These are phyloP conservation scores for Russula griseocarnosa DNA, from an alignment of 768 basidiomycete genomes.

Conservation along the genomic window DNA sequence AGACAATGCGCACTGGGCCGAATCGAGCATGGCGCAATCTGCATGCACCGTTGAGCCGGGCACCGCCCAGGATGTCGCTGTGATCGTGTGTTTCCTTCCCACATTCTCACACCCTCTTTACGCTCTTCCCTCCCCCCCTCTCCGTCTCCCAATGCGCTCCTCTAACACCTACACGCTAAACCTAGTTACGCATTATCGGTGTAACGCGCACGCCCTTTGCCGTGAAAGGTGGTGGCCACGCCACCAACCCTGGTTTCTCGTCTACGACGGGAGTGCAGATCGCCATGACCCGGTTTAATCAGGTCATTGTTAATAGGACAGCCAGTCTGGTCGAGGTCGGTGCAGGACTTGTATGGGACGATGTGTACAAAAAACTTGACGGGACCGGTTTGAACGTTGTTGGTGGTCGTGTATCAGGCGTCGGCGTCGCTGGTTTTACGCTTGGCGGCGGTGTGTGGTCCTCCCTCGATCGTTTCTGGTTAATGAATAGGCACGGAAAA, in stretches of 20 bases:
- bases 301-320: slow-evolving; percentile 6
- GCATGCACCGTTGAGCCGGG: slow-evolving; percentile 30
- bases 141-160: too few species aligned
- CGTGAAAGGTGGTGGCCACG: slow-evolving; percentile 33
- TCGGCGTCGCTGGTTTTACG: slow-evolving; percentile 31
- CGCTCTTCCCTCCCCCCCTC: not conserved
- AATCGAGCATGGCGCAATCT: slow-evolving; percentile 19
- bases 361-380: slow-evolving; percentile 29
- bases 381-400: slow-evolving; percentile 29
- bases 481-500: not conserved
- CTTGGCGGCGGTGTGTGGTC: slow-evolving; percentile 30
- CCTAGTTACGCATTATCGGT: slow-evolving; percentile 16
- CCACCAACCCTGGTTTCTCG: slow-evolving; percentile 30
- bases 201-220: slow-evolving; percentile 23
- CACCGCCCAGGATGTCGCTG: slow-evolving; percentile 24
- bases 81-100: slow-evolving; percentile 16
- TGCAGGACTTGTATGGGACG: slow-evolving; percentile 32
- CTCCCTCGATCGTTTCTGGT: not conserved
- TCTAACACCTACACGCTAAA: not conserved
- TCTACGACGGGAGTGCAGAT: slow-evolving; percentile 33
- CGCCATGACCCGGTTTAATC: slow-evolving; percentile 29
- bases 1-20: slow-evolving; percentile 22
- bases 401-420: slow-evolving; percentile 30
- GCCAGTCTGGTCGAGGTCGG: slow-evolving; percentile 26
- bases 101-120: too few species aligned